These are phyloP conservation scores for Clavulina sp. DNA, from an alignment of 768 basidiomycete genomes.

Conservation along the genomic window DNA sequence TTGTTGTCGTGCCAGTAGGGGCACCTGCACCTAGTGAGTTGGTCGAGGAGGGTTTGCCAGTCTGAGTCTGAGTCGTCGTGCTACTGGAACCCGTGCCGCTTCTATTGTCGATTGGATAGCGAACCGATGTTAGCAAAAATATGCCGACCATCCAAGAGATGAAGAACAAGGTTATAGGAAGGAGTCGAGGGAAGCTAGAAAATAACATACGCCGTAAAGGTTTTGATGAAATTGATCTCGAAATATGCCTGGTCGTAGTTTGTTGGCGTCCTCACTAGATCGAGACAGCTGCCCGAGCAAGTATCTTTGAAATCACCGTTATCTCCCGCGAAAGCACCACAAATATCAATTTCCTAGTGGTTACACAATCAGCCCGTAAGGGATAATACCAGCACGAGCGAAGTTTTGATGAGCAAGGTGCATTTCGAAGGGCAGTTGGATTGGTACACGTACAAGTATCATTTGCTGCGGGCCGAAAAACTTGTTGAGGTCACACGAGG, in stretches of 20 bases:
- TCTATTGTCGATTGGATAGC: too few species aligned
- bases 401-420: background rate
- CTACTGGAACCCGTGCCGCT: too few species aligned
- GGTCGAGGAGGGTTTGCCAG: too few species aligned
- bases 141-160: too few species aligned
- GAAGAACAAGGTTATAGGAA: too few species aligned
- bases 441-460: background rate
- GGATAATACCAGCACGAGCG: background rate
- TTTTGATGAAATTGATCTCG: background rate
- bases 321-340: conserved; percentile 3
- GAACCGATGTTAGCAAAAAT: too few species aligned
- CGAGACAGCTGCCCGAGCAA: conserved; percentile 3
- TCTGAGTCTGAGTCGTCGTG: too few species aligned
- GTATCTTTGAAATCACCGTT: background rate
- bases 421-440: background rate
- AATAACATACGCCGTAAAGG: background rate
- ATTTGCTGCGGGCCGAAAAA: background rate
- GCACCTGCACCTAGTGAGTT: too few species aligned
- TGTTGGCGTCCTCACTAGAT: background rate
- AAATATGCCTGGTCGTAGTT: conserved; percentile 10
- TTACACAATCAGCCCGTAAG: background rate
- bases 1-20: too few species aligned
- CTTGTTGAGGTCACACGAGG: background rate
- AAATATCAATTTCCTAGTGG: background rate
- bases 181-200: too few species aligned